phyloP scores from a whole-genome alignment of 2,329 filamentous ascomycete species.

The Fusarium sp. region DNA sequence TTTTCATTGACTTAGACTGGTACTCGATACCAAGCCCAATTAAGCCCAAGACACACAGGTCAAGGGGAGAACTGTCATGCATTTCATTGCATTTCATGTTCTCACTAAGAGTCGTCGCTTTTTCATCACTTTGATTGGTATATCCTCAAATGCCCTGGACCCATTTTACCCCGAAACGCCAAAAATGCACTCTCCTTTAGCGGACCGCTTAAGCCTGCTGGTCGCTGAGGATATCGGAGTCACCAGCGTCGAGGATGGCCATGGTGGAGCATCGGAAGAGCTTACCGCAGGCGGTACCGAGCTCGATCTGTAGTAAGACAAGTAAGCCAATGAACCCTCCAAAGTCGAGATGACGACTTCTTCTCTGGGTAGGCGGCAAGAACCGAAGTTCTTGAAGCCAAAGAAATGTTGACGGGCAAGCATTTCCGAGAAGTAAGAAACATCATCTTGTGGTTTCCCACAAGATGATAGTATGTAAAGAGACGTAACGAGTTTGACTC shows the following conservation, averaged over 20 bases:
- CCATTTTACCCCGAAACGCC: constrained; percentile 62
- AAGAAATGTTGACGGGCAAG: constrained; percentile 41
- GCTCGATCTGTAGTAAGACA: constrained; percentile 82
- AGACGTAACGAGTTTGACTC: constrained; percentile 67
- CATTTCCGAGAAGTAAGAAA: constrained; percentile 46
- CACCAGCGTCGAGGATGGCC: constrained; percentile 96
- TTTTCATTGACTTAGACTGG: constrained; percentile 53
- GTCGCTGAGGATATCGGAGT: constrained; percentile 96
- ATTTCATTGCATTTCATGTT: constrained; percentile 32
- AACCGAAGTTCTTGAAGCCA: constrained; percentile 43
- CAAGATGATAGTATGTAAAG: constrained; percentile 39
- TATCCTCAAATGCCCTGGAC: constrained; percentile 56
- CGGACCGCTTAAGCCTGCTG: constrained; percentile 70
- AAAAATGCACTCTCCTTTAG: constrained; percentile 51
- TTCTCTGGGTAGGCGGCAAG: constrained; percentile 83
- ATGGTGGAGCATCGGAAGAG: constrained; percentile 98
- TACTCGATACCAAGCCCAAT: constrained; percentile 42
- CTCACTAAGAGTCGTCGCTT: constrained; percentile 51
- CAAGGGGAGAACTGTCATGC: constrained; percentile 45
- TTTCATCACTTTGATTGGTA: constrained; percentile 56
- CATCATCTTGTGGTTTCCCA: constrained; percentile 38
- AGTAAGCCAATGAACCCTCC: constrained; percentile 85
- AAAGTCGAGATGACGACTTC: constrained; percentile 85
- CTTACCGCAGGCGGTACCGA: constrained; percentile 98
- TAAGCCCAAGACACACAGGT: constrained; percentile 47